A percentile compares a stretch with the other conserved stretches of the same genome.
Conservation (phyloP, 805 yeast species). For the Wickerhamomyces bovis region DNA sequence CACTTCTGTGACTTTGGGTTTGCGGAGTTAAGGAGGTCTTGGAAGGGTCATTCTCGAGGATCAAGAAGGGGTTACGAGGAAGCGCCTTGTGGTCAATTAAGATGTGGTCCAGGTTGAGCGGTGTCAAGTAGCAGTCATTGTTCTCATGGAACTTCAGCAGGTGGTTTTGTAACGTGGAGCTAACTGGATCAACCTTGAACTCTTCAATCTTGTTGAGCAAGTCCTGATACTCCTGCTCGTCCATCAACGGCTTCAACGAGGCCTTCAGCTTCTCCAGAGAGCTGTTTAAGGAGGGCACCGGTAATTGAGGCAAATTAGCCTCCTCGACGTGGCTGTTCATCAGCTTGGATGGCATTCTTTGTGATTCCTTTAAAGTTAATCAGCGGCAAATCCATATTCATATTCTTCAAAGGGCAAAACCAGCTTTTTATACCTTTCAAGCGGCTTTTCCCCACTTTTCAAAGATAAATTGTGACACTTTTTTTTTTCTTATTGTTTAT, state of each 20-base stretch:
- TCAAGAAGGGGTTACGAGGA: conserved; percentile 73
- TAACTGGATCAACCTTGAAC: conserved; percentile 38
- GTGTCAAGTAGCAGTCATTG: conserved; percentile 49
- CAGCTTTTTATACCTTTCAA: background rate
- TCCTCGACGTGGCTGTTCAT: conserved; percentile 1
- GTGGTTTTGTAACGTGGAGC: conserved; percentile 48
- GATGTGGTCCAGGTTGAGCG: conserved; percentile 33
- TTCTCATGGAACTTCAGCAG: conserved; percentile 38
- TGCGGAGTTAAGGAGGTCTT: conserved; percentile 45
- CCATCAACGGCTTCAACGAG: conserved; percentile 55
- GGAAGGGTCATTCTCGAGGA: conserved; percentile 70
- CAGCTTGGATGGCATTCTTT: background rate
- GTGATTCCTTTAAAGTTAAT: background rate
- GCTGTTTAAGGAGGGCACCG: conserved; percentile 50
- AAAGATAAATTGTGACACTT: background rate
- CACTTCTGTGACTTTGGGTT: conserved; percentile 61
- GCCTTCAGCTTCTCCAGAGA: conserved; percentile 48
- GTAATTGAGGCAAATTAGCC: conserved; percentile 44
- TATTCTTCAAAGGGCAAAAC: too few species aligned
- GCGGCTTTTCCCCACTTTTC: background rate
- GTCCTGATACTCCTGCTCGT: conserved; percentile 42
- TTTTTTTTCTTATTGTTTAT: too few species aligned
- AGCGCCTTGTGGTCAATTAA: conserved; percentile 37
- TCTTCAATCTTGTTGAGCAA: conserved; percentile 38
- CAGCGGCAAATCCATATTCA: background rate